Conservation (phyloP, 352 stramenopile species). For the Phytopythium ostracodes region DNA sequence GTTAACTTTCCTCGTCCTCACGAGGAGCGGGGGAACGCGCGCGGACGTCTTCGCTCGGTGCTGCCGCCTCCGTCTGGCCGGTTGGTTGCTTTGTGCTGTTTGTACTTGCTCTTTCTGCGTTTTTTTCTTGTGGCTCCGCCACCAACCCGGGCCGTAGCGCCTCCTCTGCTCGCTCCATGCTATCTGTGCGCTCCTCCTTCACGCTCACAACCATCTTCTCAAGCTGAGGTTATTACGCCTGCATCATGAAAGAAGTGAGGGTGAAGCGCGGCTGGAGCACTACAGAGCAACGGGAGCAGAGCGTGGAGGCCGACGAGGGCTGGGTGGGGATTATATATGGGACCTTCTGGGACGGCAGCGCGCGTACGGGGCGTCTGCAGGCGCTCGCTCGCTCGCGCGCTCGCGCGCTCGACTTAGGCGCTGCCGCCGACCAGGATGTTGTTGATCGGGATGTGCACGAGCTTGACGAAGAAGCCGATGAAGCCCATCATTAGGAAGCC, state of each 20-base stretch:
- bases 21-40: background rate
- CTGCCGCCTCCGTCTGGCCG: background rate
- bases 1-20: slow-evolving; percentile 1
- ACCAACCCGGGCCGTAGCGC: background rate
- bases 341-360: background rate
- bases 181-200: too few species aligned
- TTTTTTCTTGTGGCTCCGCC: background rate
- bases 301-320: too few species aligned
- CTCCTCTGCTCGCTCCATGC: background rate
- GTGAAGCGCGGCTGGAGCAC: background rate
- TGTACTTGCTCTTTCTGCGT: background rate
- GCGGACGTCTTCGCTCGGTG: background rate
- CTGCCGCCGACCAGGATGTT: slow-evolving; percentile 97
- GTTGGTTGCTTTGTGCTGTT: background rate
- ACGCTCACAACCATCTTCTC: too few species aligned
- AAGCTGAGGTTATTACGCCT: too few species aligned
- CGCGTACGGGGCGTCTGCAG: background rate
- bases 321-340: background rate
- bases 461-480: slow-evolving; percentile 99
- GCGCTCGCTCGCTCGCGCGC: background rate
- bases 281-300: background rate
- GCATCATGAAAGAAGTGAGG: background rate
- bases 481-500: slow-evolving; percentile 99
- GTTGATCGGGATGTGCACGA: slow-evolving; percentile 99
- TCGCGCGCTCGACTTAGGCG: slow-evolving; percentile 66